Percentiles rank a stretch among this genome's conserved stretches.
phyloP scores from a whole-genome alignment of 208 protist genomes.

The Leishmania guyanensis region DNA sequence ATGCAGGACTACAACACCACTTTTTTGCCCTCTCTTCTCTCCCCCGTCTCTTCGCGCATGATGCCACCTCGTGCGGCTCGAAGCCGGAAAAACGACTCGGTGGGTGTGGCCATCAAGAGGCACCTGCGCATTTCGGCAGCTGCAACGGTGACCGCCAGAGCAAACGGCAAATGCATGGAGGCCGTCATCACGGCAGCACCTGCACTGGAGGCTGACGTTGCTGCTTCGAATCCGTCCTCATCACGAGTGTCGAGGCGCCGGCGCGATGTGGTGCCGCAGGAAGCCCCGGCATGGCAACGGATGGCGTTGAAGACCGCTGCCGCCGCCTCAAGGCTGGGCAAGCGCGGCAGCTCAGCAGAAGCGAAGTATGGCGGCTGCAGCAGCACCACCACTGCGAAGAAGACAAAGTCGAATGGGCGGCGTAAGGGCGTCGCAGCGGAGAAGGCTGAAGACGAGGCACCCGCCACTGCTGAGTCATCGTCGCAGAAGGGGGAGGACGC shows the following conservation, averaged over 20 bases:
- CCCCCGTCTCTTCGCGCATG: background rate
- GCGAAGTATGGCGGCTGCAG: background rate
- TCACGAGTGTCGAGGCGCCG: conserved; percentile 37
- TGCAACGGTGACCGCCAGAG: background rate
- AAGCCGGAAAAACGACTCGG: conserved; percentile 16
- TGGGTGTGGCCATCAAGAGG: conserved; percentile 22
- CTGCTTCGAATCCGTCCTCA: background rate
- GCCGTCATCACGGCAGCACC: background rate
- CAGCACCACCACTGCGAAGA: background rate
- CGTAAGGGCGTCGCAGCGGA: background rate
- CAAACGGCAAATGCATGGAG: background rate
- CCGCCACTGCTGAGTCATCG: background rate
- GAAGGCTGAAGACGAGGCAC: background rate
- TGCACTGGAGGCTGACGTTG: background rate
- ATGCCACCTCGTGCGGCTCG: conserved; percentile 30
- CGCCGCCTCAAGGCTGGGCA: conserved; percentile 11
- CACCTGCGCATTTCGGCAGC: conserved; percentile 6
- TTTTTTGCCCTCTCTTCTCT: background rate
- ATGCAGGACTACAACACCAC: background rate
- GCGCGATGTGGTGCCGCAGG: conserved; percentile 26
- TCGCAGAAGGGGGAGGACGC: conserved; percentile 5
- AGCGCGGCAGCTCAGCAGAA: background rate
- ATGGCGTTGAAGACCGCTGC: conserved; percentile 30
- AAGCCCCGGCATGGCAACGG: conserved; percentile 37
- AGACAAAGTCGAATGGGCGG: background rate